phyloP scores from a whole-genome alignment of 169 alveolate genomes.

The Eimeria acervulina region DNA sequence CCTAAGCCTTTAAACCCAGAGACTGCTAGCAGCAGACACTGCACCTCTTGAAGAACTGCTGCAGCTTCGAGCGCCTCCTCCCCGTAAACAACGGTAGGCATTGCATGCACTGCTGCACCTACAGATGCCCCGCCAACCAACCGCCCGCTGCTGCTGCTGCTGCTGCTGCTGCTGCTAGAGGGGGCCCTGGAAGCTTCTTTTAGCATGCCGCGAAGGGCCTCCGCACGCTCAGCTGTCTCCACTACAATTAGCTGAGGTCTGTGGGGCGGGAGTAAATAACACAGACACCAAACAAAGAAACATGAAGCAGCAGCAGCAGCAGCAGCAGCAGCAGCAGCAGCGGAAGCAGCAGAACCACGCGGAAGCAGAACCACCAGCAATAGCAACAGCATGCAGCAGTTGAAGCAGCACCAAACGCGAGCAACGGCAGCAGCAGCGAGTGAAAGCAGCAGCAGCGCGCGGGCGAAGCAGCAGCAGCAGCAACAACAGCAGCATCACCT shows the following conservation, averaged over 20 bases:
- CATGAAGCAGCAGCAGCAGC: not conserved
- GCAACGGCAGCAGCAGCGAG: not conserved
- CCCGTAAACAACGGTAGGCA: not conserved
- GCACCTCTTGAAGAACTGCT: not conserved
- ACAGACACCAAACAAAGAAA: not conserved
- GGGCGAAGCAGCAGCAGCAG: not conserved
- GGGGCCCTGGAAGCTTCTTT: not conserved
- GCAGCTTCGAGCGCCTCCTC: not conserved
- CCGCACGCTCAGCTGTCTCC: constrained; percentile 12
- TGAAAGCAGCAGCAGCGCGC: no score
- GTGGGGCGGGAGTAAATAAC: no score
- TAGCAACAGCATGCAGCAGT: not conserved
- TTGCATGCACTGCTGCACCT: not conserved
- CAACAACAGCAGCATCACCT: not conserved
- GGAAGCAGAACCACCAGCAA: not conserved
- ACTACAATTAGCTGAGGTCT: constrained; percentile 26
- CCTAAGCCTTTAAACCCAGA: not conserved
- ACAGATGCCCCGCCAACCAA: not conserved
- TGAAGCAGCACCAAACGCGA: not conserved
- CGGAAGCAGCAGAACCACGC: not conserved
- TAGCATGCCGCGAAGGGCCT: not conserved
- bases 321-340: not conserved
- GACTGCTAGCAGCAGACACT: not conserved
- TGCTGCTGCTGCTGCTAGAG: not conserved
- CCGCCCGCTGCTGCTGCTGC: not conserved